Evolutionary conservation across 2,329 filamentous ascomycete genomes (phyloP).

Genomic region (Daldinia sp.): DNA sequence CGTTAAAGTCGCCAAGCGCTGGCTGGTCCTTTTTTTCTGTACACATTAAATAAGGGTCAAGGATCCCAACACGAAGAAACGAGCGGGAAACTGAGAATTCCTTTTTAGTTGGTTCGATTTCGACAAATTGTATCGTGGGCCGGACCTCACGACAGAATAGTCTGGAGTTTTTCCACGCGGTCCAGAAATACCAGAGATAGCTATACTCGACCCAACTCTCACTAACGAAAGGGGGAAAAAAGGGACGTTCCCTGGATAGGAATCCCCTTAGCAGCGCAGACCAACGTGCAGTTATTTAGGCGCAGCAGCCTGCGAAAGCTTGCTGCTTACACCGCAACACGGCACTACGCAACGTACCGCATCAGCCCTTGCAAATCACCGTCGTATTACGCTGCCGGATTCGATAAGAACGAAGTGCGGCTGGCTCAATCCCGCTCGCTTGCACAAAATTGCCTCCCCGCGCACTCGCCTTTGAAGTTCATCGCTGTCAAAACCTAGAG

Average conservation of each 20-base stretch:
- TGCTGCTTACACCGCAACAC: conserved; percentile 44
- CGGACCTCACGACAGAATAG: conserved; percentile 40
- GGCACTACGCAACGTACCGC: conserved; percentile 31
- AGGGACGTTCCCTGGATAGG: conserved; percentile 13
- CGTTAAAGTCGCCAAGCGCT: conserved; percentile 56
- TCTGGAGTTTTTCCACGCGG: conserved; percentile 29
- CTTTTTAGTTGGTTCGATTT: conserved; percentile 28
- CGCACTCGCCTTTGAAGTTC: conserved; percentile 38
- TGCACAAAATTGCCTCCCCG: conserved; percentile 40
- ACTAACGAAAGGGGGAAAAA: conserved; percentile 18
- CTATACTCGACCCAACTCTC: conserved; percentile 32
- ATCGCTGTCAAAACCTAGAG: conserved; percentile 16
- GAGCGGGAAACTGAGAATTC: conserved; percentile 21
- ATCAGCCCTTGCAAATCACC: conserved; percentile 33
- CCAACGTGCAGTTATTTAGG: conserved; percentile 37
- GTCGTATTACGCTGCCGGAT: conserved; percentile 45
- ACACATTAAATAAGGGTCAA: conserved; percentile 33
- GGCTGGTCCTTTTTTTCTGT: conserved; percentile 43
- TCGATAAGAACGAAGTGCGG: conserved; percentile 42
- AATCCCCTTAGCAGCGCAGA: conserved; percentile 24
- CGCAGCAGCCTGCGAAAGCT: conserved; percentile 36
- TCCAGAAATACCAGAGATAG: conserved; percentile 21
- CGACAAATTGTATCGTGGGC: conserved; percentile 39
- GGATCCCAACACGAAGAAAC: conserved; percentile 31
- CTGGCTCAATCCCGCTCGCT: conserved; percentile 42